Evolutionary conservation across 179 eudicot species (phyloP).

Genomic region (Pouteria campechiana): DNA sequence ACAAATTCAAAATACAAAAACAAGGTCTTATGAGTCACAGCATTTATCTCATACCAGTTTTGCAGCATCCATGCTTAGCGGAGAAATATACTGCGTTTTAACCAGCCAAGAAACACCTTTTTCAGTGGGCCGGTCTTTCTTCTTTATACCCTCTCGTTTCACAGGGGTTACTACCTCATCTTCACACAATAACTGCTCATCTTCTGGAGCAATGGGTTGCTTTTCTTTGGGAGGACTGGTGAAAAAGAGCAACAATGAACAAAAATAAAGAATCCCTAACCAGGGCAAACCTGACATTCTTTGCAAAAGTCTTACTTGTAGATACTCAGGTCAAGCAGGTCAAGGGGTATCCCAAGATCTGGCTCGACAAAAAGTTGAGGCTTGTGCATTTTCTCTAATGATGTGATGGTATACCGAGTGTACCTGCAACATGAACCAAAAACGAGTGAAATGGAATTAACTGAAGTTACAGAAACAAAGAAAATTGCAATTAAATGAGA

Average conservation of each 20-base stretch:
- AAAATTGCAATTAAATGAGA: too few relatives aligned
- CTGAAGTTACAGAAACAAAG: too few relatives aligned
- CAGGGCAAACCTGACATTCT: conserved; percentile 4
- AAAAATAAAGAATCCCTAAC: neutral
- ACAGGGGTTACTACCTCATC: conserved; percentile 72
- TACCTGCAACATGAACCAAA: too few relatives aligned
- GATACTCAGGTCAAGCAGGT: conserved; percentile 92
- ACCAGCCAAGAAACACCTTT: conserved; percentile 96
- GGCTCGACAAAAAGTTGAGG: conserved; percentile 80
- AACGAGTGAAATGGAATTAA: too few relatives aligned
- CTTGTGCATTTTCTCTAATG: conserved; percentile 90
- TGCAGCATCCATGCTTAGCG: conserved; percentile 78
- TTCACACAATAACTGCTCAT: conserved; percentile 74
- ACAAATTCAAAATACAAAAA: too few relatives aligned
- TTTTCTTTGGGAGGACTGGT: conserved; percentile 68
- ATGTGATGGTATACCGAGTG: conserved; percentile 64
- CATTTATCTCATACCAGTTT: conserved; percentile 50
- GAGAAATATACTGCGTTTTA: conserved; percentile 94
- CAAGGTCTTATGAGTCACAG: too few relatives aligned
- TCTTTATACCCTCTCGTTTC: conserved; percentile 72
- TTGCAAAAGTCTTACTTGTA: conserved; percentile 51
- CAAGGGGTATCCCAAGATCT: conserved; percentile 96
- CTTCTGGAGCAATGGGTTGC: conserved; percentile 70
- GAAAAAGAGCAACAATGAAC: neutral
- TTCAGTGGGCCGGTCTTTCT: conserved; percentile 88